These are phyloP conservation scores for Verticillium albo-atrum DNA, from an alignment of 2,329 filamentous ascomycete species.

Conservation along the genomic window DNA sequence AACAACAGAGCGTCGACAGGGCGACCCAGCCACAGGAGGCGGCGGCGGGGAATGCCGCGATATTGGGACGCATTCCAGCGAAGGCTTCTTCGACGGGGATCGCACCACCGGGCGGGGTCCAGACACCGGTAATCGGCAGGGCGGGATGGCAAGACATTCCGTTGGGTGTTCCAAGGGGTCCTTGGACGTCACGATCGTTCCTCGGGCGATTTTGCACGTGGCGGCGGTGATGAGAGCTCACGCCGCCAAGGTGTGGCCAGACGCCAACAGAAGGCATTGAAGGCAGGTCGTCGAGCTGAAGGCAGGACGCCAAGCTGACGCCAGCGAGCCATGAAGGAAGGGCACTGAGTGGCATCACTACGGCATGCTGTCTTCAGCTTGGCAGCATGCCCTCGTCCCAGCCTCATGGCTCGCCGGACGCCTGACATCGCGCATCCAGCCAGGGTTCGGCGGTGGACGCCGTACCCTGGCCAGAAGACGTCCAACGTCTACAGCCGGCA, in stretches of 20 bases:
- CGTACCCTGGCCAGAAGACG: too few species aligned
- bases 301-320: too few species aligned
- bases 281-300: too few species aligned
- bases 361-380: too few species aligned
- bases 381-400: background rate
- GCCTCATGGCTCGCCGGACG: background rate
- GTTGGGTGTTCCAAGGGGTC: background rate
- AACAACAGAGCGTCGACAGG: background rate
- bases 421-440: too few species aligned
- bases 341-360: too few species aligned
- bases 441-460: too few species aligned
- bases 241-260: too few species aligned
- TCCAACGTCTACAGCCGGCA: too few species aligned
- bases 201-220: background rate
- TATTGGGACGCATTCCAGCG: conserved; percentile 13
- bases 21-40: background rate
- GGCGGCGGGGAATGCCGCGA: conserved; percentile 11
- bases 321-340: too few species aligned
- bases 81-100: background rate
- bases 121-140: conserved; percentile 1
- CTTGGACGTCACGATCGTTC: background rate
- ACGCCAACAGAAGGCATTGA: too few species aligned
- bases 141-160: conserved; percentile 1
- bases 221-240: background rate
- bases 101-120: background rate